Conservation (phyloP, 495 filamentous ascomycete genomes). For the Xylaria telfairii region DNA sequence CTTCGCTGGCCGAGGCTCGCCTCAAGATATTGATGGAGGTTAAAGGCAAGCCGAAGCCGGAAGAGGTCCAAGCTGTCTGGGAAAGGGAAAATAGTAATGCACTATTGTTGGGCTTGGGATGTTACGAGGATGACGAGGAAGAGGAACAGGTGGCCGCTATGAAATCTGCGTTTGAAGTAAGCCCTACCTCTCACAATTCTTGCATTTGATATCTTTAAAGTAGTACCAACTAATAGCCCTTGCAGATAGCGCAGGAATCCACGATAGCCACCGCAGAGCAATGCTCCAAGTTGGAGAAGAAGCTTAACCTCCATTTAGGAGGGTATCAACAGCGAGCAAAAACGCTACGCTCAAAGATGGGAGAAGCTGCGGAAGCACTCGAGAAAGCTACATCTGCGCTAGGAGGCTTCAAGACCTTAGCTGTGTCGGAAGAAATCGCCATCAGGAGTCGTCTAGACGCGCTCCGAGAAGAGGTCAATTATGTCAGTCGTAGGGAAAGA, state of each 20-base stretch:
- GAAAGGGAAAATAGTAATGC: conserved; percentile 63
- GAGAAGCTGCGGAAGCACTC: conserved; percentile 78
- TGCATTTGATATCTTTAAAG: background rate
- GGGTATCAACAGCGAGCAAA: conserved; percentile 91
- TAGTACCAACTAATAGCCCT: conserved; percentile 48
- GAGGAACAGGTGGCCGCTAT: conserved; percentile 66
- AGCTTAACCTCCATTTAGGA: conserved; percentile 83
- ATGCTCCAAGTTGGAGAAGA: conserved; percentile 90
- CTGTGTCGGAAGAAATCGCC: conserved; percentile 78
- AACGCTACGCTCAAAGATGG: conserved; percentile 77
- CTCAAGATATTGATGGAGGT: conserved; percentile 78
- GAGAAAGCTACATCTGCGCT: conserved; percentile 74
- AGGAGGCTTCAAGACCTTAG: conserved; percentile 75
- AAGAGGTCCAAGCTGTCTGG: conserved; percentile 73
- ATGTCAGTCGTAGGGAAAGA: conserved; percentile 81
- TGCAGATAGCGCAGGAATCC: conserved; percentile 70
- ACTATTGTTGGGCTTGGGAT: conserved; percentile 74
- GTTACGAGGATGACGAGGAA: conserved; percentile 76
- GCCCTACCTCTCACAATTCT: conserved; percentile 30
- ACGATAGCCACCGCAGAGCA: conserved; percentile 75
- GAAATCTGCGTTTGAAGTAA: conserved; percentile 69
- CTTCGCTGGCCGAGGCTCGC: conserved; percentile 72
- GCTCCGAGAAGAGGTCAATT: conserved; percentile 80
- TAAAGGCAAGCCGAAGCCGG: conserved; percentile 60
- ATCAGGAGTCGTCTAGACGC: conserved; percentile 74